Evolutionary conservation across 2,329 filamentous ascomycete genomes (phyloP).

Genomic region (Elsinoe arachidis): DNA sequence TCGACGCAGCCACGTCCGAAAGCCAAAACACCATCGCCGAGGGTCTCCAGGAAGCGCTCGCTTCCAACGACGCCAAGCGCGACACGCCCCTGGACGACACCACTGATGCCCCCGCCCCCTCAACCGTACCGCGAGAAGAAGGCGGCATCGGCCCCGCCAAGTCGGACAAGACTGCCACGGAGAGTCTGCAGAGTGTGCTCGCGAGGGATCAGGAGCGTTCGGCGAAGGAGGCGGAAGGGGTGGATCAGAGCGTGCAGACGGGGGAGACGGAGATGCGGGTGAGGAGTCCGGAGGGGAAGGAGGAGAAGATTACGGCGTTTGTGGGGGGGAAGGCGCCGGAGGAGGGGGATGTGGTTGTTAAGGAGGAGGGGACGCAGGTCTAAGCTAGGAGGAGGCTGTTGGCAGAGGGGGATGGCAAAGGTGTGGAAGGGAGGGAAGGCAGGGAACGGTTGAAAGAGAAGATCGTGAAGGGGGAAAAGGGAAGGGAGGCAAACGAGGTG

Average conservation of each 20-base stretch:
- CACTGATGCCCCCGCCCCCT: background rate
- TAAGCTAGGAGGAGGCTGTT: background rate
- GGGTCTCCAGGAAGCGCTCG: constrained; percentile 16
- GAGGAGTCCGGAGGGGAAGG: constrained; percentile 19
- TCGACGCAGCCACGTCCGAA: constrained; percentile 15
- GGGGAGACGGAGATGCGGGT: constrained; percentile 22
- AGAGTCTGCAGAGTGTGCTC: background rate
- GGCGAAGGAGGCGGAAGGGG: constrained; percentile 16
- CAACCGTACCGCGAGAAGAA: background rate
- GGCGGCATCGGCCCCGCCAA: constrained; percentile 7
- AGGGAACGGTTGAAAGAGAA: no score
- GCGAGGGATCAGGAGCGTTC: constrained; percentile 6
- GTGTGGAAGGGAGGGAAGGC: no score
- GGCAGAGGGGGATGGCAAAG: background rate
- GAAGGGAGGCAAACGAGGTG: no score
- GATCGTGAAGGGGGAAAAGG: no score
- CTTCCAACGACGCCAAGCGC: constrained; percentile 3
- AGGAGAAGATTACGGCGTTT: constrained; percentile 24
- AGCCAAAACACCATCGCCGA: constrained; percentile 17
- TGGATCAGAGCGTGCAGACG: constrained; percentile 20
- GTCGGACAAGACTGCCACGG: background rate
- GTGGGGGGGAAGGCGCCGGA: constrained; percentile 24
- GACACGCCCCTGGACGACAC: background rate
- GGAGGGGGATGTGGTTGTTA: constrained; percentile 27
- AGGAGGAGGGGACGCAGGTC: constrained; percentile 18